Percentiles rank a stretch among this genome's conserved stretches.
phyloP scores from a whole-genome alignment of 257 asterid species.

The Solanum lignicaule region DNA sequence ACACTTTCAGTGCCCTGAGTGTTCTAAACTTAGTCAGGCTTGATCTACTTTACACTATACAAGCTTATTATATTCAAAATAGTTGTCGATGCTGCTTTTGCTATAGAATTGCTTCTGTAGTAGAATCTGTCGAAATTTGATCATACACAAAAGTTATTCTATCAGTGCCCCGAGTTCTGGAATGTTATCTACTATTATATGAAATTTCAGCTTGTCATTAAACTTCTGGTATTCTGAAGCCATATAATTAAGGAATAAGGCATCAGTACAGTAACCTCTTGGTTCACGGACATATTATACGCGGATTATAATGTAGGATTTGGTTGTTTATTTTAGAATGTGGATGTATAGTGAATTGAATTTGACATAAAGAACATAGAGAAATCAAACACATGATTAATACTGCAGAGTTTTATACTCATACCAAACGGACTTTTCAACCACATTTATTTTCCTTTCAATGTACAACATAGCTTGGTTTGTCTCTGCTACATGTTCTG shows the following conservation, averaged over 20 bases:
- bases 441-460: not conserved
- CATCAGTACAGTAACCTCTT: not conserved
- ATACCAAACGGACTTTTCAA: not conserved
- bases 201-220: not conserved
- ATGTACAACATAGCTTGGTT: no score
- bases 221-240: not conserved
- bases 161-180: no score
- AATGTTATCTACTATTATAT: no score
- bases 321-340: not conserved
- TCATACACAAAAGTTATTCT: not conserved
- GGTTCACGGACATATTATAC: not conserved
- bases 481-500: no score
- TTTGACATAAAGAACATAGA: no score
- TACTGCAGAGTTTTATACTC: not conserved
- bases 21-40: slow-evolving; percentile 21
- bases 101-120: not conserved
- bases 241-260: not conserved
- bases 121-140: not conserved
- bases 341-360: not conserved
- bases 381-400: not conserved
- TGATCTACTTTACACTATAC: not conserved
- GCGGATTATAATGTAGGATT: not conserved
- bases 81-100: not conserved
- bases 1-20: slow-evolving; percentile 54
- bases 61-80: not conserved